Evolutionary conservation across 495 filamentous ascomycete genomes (phyloP), one percentile per base, ranked within the genome.

Genomic region (Penicillium paradoxum): DNA sequence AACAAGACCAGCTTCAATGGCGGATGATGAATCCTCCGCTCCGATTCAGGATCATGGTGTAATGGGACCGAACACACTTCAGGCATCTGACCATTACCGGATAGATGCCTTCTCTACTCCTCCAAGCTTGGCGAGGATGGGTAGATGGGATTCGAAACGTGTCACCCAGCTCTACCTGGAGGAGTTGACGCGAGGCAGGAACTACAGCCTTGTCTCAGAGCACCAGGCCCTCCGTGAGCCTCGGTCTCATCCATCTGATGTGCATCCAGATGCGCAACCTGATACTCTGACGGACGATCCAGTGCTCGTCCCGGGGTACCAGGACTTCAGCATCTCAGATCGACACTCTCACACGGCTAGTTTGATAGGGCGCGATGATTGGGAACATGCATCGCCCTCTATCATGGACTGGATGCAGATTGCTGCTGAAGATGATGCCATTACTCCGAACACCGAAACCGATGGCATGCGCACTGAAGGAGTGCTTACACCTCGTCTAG

Each of bases 341-440:
- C 59, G 54, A 21, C 27, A 56, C 14, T 45, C 58, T 5, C 62
- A 74, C 45, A 57, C 67, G 3, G 73, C 79, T 19, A 81, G 76
- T 49, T 57, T 82, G 24, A 64, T 69, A 21, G 59, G 71, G 7
- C 74, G 71, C 17, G 74, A 76, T 54, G 79, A 82, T 52, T 80
- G 75, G 76, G 73, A 73, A 48, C 70, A 78, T 59, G 77, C 78
- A 19, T 82, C 79, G 8, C 79, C 79, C 6, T 82, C 78, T 3
- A 77, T 82, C 33, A 72, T 71, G 50, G 78, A 80, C 54, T 79
- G 77, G 71, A 78, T 79, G 70, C 72, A 77, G 53, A 54, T 78
- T 25, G 73, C 75, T 4, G 73, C 67, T 3, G 67, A 70, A 10
- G 72, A 77, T 45, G 73, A 66, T 46, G 56, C 56, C 30, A 14